Base-by-base conservation (phyloP, 2,329 filamentous ascomycete species). In the Trichoderma guizhouense region DNA sequence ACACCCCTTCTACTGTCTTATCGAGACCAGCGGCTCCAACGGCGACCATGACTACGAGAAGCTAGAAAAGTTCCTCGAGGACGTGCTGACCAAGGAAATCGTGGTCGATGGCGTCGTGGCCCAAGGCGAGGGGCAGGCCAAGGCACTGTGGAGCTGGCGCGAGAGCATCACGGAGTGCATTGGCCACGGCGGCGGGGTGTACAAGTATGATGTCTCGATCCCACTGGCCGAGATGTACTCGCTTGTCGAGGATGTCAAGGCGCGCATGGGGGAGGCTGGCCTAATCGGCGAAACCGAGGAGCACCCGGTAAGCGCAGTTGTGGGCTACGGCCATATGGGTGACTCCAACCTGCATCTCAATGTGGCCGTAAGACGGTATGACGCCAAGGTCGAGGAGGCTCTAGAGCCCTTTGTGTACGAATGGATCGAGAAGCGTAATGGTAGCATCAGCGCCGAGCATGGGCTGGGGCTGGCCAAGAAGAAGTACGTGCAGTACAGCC, bases 181-280 rank as follows among this genome's bases (percentile, higher is more conserved):
- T 30, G 93, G 93, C 74, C 94, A 98, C 81, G 94, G 92, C 83
- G 97, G 96, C 72, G 96, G 95, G 58, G 95, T 96, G 9, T 99
- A 99, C 88, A 99, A 99, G 84, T 99, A 99, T 81, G 96, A 99
- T 79, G 87, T 99, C 36, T 98, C 96, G 7, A 97, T 99, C 75
- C 96, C 96, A 1, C 87, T 99, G 32, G 83, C 88, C 14, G 91
- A 97, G 76, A 89, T 99, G 78, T 99, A 99, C 83, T 86, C 89
- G 76, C 86, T 99, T 34, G 96, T 99, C 34, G 93, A 96, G 75
- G 96, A 98, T 76, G 92, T 91, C 26, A 88, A 92, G 74, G 89
- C 89, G 68, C 90, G 91, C 68, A 87, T 99, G 75, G 86, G 87
- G 1, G 86, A 90, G 69, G 91, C 91, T 36, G 94, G 94, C 0